These are phyloP conservation scores for Neurospora intermedia DNA, from an alignment of 495 filamentous ascomycete species.

Conservation along the genomic window DNA sequence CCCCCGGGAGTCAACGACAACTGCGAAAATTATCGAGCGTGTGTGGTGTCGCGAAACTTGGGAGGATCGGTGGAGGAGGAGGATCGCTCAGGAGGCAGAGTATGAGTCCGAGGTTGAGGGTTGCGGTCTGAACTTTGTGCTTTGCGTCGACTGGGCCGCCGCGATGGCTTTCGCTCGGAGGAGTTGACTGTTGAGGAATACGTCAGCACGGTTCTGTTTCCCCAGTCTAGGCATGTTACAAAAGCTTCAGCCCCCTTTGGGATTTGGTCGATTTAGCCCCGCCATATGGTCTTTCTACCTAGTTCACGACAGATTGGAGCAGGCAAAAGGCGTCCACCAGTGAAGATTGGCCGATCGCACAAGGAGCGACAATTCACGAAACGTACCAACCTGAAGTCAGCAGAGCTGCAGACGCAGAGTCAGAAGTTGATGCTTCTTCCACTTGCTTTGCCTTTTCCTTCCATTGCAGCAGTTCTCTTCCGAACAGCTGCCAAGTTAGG, in stretches of 20 bases:
- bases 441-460: background rate
- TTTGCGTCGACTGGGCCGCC: background rate
- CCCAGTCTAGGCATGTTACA: background rate
- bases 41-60: background rate
- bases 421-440: background rate
- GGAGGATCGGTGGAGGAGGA: background rate
- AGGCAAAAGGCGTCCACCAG: background rate
- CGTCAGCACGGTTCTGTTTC: background rate
- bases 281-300: background rate
- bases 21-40: background rate
- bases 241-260: background rate
- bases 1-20: background rate
- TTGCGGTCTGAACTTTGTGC: background rate
- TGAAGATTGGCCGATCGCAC: background rate
- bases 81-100: background rate
- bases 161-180: background rate
- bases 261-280: background rate
- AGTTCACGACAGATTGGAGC: background rate
- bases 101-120: background rate
- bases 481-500: background rate
- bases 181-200: background rate
- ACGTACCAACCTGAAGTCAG: background rate
- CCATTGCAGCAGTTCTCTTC: background rate
- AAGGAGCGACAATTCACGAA: background rate
- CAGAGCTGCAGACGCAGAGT: background rate